Evolutionary conservation across 257 asterid genomes (phyloP), one percentile per base, ranked within the genome.

Genomic region (Sherardia arvensis): DNA sequence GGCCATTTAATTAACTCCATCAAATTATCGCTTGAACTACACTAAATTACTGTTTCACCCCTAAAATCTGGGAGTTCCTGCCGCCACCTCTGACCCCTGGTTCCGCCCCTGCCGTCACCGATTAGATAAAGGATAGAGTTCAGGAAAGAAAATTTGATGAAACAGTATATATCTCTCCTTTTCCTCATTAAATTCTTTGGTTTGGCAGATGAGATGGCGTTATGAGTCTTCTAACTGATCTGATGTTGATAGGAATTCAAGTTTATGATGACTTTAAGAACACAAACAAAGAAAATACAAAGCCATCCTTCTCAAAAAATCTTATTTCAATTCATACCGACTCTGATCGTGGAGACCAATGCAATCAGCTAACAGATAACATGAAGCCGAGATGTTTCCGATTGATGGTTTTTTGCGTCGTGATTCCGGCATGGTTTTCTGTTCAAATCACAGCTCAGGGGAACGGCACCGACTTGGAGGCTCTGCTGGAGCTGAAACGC

Each of bases 401-500:
- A 8, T 61, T 23, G 17, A 9, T 25, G 20, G 34, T 38, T 26
- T 36, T 62, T 25, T 25, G 66, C 36, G n/a, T 18, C 10, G 8
- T 49, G 51, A 43, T 43, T 43, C 51, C 21, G 51, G 20, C 51
- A 1, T 23, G 27, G 32, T 22, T 23, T 36, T 38, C 54, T 12
- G 32, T 36, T 9, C 17, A 18, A 40, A 32, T 28, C 18, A n/a
- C 22, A 25, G 58, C 67, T 28, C 10, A 6, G 4, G 57, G 67
- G 21, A 62, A 62, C n/a, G 55, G 25, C 18, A 40, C 55, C 5
- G 66, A 62, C 8, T 27, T 27, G 17, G 36, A 22, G 47, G 54
- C 36, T 40, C 28, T 62, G 22, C 66, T 62, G 66, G 66, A 62
- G 6, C 10, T 62, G 6, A 62, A 62, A 3, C 40, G 55, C 66